Percentiles rank a stretch among this genome's conserved stretches.
phyloP scores from a whole-genome alignment of 2,329 filamentous ascomycete genomes.

The Fusarium miscanthi region DNA sequence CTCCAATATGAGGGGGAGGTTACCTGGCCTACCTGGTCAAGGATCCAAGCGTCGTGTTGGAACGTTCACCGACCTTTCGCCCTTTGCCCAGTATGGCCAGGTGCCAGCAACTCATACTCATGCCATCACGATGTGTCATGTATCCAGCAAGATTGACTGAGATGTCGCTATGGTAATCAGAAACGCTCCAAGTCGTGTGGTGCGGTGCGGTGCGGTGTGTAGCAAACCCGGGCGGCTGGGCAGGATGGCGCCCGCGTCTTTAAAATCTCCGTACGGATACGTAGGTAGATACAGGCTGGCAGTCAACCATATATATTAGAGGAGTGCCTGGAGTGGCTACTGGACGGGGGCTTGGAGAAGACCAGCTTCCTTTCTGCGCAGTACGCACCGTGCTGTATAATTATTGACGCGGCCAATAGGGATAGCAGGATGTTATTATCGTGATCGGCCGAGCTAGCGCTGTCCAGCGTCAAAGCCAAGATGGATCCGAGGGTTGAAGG shows the following conservation, averaged over 20 bases:
- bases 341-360: neutral
- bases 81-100: neutral
- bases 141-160: neutral
- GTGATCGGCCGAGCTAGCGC: conserved; percentile 42
- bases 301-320: neutral
- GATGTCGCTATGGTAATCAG: neutral
- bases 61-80: conserved; percentile 14
- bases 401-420: conserved; percentile 6
- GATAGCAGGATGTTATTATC: conserved; percentile 11
- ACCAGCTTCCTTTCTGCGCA: neutral
- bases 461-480: conserved; percentile 44
- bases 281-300: neutral
- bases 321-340: neutral
- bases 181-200: neutral
- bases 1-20: neutral
- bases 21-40: neutral
- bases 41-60: conserved; percentile 1
- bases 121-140: conserved; percentile 10
- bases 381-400: neutral
- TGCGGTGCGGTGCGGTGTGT: neutral
- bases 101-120: neutral
- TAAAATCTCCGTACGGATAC: neutral
- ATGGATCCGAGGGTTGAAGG: conserved; percentile 25
- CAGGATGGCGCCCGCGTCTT: conserved; percentile 4
- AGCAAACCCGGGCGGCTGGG: conserved; percentile 6